Evolutionary conservation across 306 rosid genomes (phyloP), one percentile per base, ranked within the genome.

Genomic region (Cicer pinnatifidum): DNA sequence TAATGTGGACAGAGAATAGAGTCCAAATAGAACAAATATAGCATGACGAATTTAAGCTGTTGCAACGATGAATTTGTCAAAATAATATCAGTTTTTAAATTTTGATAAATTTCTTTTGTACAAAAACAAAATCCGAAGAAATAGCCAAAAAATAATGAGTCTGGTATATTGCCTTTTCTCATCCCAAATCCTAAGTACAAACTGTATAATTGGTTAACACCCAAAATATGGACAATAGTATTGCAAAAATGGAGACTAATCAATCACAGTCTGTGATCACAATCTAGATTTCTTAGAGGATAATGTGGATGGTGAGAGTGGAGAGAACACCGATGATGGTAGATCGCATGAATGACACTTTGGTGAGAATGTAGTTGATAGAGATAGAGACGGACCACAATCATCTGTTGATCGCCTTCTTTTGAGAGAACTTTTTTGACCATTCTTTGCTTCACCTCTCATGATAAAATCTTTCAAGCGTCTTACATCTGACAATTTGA

Each of bases 401-500:
- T 86, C 88, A 63, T 69, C 84, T 16, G 75, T 68, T 45, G 75
- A 75, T 37, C 78, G 69, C 23, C 63, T 72, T 84, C 93, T 85
- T 74, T 87, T 83, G 44, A 16, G 62, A 17, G 51, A 75, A 69
- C 1, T 71, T 60, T 74, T 81, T 72, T 80, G 87, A 28, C 17
- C 79, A 37, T 87, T 87, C 81, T 83, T 84, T 46, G 39, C 83
- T 76, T 88, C 89, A 37, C 91, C 90, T 71, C 74, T 89, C 83
- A 86, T 80, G 59, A 91, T 72, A 82, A 86, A 85, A 66, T 85
- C 92, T 75, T 78, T 91, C 71, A 94, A 50, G 6, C 99, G 92
- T 61, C 69, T 87, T 75, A 94, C 99, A 59, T 94, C 99, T 5
- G 96, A 82, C 33, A 94, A 73, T 77, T 88, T 94, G 1, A 94